Evolutionary conservation across 2,329 filamentous ascomycete species (phyloP), one percentile per base, ranked within the genome.

Genomic region (Aspergillus alliaceus): DNA sequence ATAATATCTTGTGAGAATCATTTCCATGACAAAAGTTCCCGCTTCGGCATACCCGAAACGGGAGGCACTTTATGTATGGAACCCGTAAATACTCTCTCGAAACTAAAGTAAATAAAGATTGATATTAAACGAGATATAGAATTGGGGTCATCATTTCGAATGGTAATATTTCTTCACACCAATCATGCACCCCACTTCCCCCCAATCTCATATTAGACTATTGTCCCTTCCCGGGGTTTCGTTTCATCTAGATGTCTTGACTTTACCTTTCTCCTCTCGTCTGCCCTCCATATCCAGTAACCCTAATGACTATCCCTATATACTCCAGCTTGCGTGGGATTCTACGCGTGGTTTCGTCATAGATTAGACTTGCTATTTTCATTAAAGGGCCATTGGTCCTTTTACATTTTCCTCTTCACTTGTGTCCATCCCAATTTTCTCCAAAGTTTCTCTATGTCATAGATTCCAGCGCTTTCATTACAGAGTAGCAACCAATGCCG

Each of bases 231-330:
- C 18, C 27, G 27, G 44, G 44, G 11, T 11, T 20, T 14, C 12
- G 48, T 51, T 51, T 51, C 48, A 51, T n/a, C 25, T 51, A 37
- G 20, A 51, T 44, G 24, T 31, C 34, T 6, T 12, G 29, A 48
- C 40, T 3, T 25, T 27, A 48, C 44, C n/a, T 7, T 31, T 48
- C 29, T 48, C 44, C 29, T 34, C 44, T 32, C 51, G 15, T 22
- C 35, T 18, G 4, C n/a, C 11, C 42, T 20, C 57, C 60, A 20
- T 5, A 57, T 61, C 25, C 20, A 54, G 62, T 56, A 64, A 61
- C 37, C 53, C 39, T 47, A 58, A 53, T 59, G 60, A 51, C 51
- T 58, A 64, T 64, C 61, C 18, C 54, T 59, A 61, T 63, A 40
- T 53, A 20, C 46, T 46, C 39, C 34, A 15, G 3, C 15, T 27